Conservation (phyloP, 768 basidiomycete genomes). For the Cubamyces sp. region DNA sequence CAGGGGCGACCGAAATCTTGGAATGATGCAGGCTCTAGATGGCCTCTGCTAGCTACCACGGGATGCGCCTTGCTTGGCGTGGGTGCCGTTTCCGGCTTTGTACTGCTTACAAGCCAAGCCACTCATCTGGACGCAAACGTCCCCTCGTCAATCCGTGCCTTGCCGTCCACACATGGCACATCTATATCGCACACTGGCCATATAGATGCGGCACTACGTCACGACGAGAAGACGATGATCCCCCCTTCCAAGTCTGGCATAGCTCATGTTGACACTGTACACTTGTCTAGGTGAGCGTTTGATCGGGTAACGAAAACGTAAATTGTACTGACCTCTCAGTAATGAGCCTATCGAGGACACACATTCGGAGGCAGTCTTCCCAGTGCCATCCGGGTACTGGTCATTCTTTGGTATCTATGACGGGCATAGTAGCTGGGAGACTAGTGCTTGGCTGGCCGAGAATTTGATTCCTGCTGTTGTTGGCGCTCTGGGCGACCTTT, state of each 20-base stretch:
- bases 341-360: slow-evolving; percentile 6
- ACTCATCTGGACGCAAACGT: not conserved
- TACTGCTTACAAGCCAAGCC: not conserved
- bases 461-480: slow-evolving; percentile 36
- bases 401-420: slow-evolving; percentile 40
- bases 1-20: too few relatives aligned
- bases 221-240: not conserved
- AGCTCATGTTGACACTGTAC: not conserved
- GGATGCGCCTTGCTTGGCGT: slow-evolving; percentile 5
- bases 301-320: too few relatives aligned
- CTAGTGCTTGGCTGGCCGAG: slow-evolving; percentile 38
- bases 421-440: slow-evolving; percentile 39
- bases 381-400: slow-evolving; percentile 35
- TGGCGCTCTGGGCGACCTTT: slow-evolving; percentile 32
- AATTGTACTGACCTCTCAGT: not conserved
- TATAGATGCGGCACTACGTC: not conserved
- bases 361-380: slow-evolving; percentile 24
- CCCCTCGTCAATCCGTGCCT: too few relatives aligned
- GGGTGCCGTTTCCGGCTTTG: not conserved
- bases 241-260: not conserved
- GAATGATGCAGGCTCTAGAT: too few relatives aligned
- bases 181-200: too few relatives aligned
- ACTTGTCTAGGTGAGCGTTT: not conserved
- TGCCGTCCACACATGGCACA: too few relatives aligned
- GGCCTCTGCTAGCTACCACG: not conserved